Conservation (phyloP, 371 early-diverging fungal genomes). For the Coemansia sp. region DNA sequence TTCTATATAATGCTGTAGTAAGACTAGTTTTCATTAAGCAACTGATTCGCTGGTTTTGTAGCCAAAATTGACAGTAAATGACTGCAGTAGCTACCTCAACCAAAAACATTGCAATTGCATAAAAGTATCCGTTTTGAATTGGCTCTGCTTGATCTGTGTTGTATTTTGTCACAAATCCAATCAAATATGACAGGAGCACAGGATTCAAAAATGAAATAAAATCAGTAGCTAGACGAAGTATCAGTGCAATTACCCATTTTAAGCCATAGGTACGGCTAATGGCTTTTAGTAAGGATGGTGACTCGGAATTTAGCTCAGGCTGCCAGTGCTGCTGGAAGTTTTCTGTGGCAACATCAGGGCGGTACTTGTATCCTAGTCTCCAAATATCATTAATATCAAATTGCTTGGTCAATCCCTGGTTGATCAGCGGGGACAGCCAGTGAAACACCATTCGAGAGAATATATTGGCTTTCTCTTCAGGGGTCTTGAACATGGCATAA, state of each 20-base stretch:
- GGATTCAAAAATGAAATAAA: constrained; percentile 81
- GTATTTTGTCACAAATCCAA: constrained; percentile 62
- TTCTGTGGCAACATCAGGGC: constrained; percentile 61
- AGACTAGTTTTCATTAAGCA: constrained; percentile 64
- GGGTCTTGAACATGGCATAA: constrained; percentile 31
- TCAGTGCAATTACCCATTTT: constrained; percentile 53
- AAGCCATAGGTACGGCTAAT: constrained; percentile 63
- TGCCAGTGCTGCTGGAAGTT: constrained; percentile 72
- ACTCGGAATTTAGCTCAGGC: constrained; percentile 14
- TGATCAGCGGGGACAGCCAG: constrained; percentile 90
- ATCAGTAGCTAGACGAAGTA: constrained; percentile 77
- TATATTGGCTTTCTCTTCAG: constrained; percentile 84
- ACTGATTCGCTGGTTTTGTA: constrained; percentile 49
- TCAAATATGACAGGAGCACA: constrained; percentile 68
- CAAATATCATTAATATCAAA: constrained; percentile 43
- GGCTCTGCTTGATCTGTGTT: constrained; percentile 54
- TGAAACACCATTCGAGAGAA: constrained; percentile 80
- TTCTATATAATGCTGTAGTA: constrained; percentile 84
- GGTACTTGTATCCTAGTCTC: constrained; percentile 62
- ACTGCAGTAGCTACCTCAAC: constrained; percentile 74
- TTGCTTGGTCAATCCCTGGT: constrained; percentile 58
- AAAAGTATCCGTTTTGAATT: constrained; percentile 60
- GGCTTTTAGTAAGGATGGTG: constrained; percentile 71
- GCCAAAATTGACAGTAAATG: constrained; percentile 71
- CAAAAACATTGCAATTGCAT: constrained; percentile 70